Base-by-base conservation (phyloP, 2,329 filamentous ascomycete genomes). In the Tolypocladium tundrense region DNA sequence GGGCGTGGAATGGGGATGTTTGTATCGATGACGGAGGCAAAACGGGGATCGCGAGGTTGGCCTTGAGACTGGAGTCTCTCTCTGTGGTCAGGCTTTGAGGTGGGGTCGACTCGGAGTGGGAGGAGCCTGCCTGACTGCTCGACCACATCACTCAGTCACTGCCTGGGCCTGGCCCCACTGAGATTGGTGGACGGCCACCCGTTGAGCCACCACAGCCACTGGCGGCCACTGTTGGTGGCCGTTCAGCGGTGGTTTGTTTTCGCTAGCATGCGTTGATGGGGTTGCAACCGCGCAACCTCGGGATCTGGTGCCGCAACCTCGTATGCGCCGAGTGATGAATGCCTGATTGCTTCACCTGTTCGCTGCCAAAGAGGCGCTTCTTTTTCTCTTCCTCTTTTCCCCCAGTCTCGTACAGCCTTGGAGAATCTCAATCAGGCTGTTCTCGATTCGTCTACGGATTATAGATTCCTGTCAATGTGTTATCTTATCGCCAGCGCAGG, bases 1-100 rank as follows among this genome's bases (percentile, higher is more conserved):
- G 4, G 31, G 8, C 5, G 4, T 19, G 48, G 27, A n/a, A 35
- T 5, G 48, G 31, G 16, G 31, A 52, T 7, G 48, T 33, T 31
- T 9, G 54, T 21, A 39, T 42, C 42, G 55, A 56, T 59, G 59
- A 59, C 59, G 59, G 45, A 59, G 50, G 60, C 57, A 60, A 55
- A 56, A 56, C 35, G 35, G 35, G 21, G 42, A 41, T 43, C 41
- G 45, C 39, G 31, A 51, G 50, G 39, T 56, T 31, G 58, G 53
- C 52, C 48, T 55, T 35, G 56, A 58, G 57, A 58, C 59, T 57
- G 54, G 54, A 43, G 54, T n/a, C 50, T 54, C 48, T 27, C 45
- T 27, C 45, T 50, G 57, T 56, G 54, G 58, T 48, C 58, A 43
- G 56, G 43, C 56, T 39, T 31, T 52, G 39, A 42, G 53, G 58